Percentiles rank a stretch among this genome's conserved stretches.
Evolutionary conservation across 2,329 filamentous ascomycete genomes (phyloP).

Genomic region (Fusarium continuum): DNA sequence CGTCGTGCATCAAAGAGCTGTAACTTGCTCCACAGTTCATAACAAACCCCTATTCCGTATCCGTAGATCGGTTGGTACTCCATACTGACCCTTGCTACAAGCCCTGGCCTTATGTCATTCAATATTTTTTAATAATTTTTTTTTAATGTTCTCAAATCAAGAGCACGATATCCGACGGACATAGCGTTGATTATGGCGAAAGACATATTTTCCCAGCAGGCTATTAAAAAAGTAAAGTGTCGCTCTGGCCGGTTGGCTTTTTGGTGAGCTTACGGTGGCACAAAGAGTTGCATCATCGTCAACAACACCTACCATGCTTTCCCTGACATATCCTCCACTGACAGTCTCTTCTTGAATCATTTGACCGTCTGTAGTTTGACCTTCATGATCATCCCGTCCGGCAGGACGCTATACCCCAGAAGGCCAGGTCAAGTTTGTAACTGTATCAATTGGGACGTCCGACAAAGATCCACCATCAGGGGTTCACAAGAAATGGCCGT

Average conservation of each 20-base stretch:
- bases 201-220: neutral
- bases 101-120: neutral
- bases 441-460: constrained; percentile 23
- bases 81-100: neutral
- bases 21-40: constrained; percentile 29
- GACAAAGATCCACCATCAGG: constrained; percentile 33
- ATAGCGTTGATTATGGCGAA: constrained; percentile 2
- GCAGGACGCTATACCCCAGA: constrained; percentile 37
- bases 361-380: neutral
- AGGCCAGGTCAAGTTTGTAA: constrained; percentile 26
- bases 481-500: too few species aligned
- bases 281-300: neutral
- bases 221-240: constrained; percentile 2
- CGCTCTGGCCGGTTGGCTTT: neutral
- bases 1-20: constrained; percentile 26
- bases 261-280: neutral
- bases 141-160: too few species aligned
- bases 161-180: neutral
- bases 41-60: constrained; percentile 5
- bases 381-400: constrained; percentile 23
- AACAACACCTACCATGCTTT: neutral
- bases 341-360: constrained; percentile 6
- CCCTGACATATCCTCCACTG: neutral
- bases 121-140: too few species aligned
- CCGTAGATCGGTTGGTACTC: constrained; percentile 25